Conservation (phyloP, 345 rosid genomes). For the Syzygium aqueum region DNA sequence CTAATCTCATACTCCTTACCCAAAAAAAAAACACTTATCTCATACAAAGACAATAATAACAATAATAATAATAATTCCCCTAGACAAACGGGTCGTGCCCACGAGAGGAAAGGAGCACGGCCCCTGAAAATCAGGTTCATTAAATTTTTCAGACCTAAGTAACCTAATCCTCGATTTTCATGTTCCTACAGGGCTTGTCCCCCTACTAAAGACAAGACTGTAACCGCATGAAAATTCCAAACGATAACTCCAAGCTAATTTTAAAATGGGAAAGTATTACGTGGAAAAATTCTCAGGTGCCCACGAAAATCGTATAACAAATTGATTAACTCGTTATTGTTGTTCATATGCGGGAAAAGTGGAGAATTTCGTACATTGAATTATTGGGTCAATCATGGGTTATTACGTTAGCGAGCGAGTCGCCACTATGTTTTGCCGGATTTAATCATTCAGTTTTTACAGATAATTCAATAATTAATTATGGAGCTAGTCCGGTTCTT, state of each 20-base stretch:
- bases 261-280: neutral
- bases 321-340: neutral
- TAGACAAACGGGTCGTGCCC: slow-evolving; percentile 31
- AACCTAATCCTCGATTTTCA: slow-evolving; percentile 13
- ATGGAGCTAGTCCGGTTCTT: neutral
- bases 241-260: neutral
- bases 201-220: slow-evolving; percentile 6
- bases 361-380: neutral
- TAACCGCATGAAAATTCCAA: neutral
- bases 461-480: neutral
- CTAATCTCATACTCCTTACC: neutral
- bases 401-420: neutral
- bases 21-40: neutral
- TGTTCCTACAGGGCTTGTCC: neutral
- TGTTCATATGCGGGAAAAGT: neutral
- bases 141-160: neutral
- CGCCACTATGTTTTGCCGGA: slow-evolving; percentile 7
- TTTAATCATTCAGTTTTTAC: neutral
- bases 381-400: neutral
- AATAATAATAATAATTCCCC: neutral
- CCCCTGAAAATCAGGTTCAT: slow-evolving; percentile 33
- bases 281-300: neutral
- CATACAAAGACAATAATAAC: neutral
- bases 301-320: neutral
- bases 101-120: slow-evolving; percentile 32